Evolutionary conservation across 2,329 filamentous ascomycete genomes (phyloP), one percentile per base, ranked within the genome.

Genomic region (Rugonectria rugulosa): DNA sequence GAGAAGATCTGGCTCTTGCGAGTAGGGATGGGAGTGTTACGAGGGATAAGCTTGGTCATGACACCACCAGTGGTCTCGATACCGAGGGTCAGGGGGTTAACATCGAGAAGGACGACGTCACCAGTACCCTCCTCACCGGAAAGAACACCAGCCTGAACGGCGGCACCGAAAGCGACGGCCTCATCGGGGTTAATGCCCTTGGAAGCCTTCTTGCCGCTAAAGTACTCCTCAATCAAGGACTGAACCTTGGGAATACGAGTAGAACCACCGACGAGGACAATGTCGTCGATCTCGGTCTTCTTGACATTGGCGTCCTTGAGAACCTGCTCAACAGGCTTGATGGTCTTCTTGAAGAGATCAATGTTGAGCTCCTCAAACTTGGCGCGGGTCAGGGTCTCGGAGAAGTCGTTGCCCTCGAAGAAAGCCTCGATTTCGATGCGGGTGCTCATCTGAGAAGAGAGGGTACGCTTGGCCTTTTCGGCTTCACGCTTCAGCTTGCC

Each of bases 101-200:
- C 93, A 71, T 97, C 93, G 91, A 97, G 95, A 69, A 97, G 91
- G 73, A 97, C 91, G 62, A 97, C 76, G 4, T 88, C 86, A n/a
- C 79, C 82, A 61, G 91, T 90, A 72, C 88, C 89, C 72, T 89
- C 86, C 80, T 97, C 92, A 66, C 92, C 92, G 68, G 92, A 90
- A 61, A 99, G 84, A 72, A 98, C 88, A 89, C 93, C 94, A 81
- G 90, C 95, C 81, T 99, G 95, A 68, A 98, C 92, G 68, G 95
- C 94, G 63, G 95, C 95, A 81, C 95, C 95, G 76, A 93, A 98
- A 73, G 95, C 95, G 68, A 98, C 95, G 81, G 95, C 95, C 84
- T 98, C 95, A 73, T 99, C 95, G 69, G 95, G 95, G 87, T 98
- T 98, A 77, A 99, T 97, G 80, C 92, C 92, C 91, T 98, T 98